Conservation (phyloP, 768 basidiomycete species). For the Naematelia encephala region DNA sequence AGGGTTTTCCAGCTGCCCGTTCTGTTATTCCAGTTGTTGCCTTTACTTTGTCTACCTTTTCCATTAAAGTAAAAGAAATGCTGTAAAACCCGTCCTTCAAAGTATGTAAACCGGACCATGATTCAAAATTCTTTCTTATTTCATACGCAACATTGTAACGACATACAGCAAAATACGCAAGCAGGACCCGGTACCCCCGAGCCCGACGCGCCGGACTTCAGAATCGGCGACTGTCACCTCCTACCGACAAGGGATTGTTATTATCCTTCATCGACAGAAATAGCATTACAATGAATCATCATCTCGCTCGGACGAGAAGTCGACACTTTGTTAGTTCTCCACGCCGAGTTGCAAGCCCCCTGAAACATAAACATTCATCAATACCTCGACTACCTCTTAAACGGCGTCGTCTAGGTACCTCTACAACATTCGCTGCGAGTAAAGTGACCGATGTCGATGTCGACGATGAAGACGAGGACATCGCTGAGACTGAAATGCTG, state of each 20-base stretch:
- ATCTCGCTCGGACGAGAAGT: constrained; percentile 28
- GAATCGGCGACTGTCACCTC: neutral
- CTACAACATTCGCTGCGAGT: constrained; percentile 13
- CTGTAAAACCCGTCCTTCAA: neutral
- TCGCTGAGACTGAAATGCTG: constrained; percentile 12
- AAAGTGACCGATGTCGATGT: constrained; percentile 7
- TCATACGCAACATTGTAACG: too few relatives aligned
- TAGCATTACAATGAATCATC: neutral
- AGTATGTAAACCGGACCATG: neutral
- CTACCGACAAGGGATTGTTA: neutral
- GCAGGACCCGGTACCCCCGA: too few relatives aligned
- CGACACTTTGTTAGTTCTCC: constrained; percentile 41
- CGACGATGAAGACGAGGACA: constrained; percentile 10
- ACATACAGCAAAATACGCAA: too few relatives aligned
- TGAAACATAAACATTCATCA: constrained; percentile 23
- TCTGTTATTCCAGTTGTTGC: neutral
- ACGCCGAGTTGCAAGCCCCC: constrained; percentile 22
- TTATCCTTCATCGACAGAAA: neutral
- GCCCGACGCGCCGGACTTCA: neutral
- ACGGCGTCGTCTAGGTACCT: constrained; percentile 24
- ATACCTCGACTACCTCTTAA: constrained; percentile 21
- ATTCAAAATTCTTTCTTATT: too few relatives aligned
- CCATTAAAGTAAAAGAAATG: neutral
- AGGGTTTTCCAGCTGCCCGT: too few relatives aligned
- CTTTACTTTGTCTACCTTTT: neutral